Evolutionary conservation across 2,329 filamentous ascomycete genomes (phyloP).

Genomic region (Venturiaceae sp.): DNA sequence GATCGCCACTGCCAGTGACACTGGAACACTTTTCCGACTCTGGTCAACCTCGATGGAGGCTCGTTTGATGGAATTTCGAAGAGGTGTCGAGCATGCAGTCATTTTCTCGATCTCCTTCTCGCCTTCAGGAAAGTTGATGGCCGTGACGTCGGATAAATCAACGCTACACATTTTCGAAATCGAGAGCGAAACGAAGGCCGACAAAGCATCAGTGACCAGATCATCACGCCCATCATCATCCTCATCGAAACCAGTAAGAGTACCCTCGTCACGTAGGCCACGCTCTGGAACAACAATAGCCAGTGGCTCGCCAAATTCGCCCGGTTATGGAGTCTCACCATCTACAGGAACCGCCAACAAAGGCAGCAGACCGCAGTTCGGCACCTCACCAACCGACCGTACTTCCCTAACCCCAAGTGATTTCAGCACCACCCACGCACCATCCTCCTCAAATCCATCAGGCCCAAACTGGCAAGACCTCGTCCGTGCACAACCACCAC

Average conservation of each 20-base stretch:
- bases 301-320: not conserved
- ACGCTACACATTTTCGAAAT: conserved; percentile 87
- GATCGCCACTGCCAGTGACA: conserved; percentile 84
- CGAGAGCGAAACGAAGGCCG: conserved; percentile 2
- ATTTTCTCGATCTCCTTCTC: conserved; percentile 87
- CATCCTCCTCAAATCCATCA: not conserved
- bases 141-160: conserved; percentile 92
- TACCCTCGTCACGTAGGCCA: not conserved
- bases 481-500: not conserved
- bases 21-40: conserved; percentile 81
- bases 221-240: not conserved
- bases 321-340: not conserved
- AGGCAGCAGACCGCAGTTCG: not conserved
- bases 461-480: not conserved
- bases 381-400: conserved; percentile 4
- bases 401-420: not conserved
- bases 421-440: not conserved
- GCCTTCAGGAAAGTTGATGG: conserved; percentile 67
- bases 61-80: conserved; percentile 71
- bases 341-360: not conserved
- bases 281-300: not conserved
- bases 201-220: not conserved
- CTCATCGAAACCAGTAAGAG: not conserved
- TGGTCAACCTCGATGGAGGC: conserved; percentile 75
- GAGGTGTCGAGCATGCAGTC: conserved; percentile 78